These are phyloP conservation scores for Stipa capillata DNA, from an alignment of 176 grass and related monocot species.

Conservation along the genomic window DNA sequence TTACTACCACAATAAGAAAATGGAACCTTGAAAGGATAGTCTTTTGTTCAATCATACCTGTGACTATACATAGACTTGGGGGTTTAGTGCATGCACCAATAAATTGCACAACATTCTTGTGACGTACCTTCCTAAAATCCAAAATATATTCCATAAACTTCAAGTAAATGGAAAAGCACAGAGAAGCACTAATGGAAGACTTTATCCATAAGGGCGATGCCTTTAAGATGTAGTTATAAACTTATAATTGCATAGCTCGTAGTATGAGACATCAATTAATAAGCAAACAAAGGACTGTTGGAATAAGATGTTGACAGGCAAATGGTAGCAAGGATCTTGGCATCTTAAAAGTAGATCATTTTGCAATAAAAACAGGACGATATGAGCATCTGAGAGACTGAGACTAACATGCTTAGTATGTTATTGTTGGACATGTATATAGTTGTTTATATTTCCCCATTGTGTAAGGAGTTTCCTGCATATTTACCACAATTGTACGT, in stretches of 20 bases:
- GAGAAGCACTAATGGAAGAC: not conserved
- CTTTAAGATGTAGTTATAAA: not conserved
- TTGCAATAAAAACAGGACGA: not conserved
- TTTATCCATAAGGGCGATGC: not conserved
- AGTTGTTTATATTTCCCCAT: too few relatives aligned
- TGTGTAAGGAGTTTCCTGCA: too few relatives aligned
- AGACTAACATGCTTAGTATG: not conserved
- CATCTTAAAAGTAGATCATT: not conserved
- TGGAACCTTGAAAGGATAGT: not conserved
- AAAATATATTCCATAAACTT: conserved; percentile 21
- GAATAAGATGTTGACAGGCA: not conserved
- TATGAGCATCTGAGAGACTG: not conserved
- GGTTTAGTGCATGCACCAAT: conserved; percentile 93
- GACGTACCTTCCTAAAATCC: conserved; percentile 77
- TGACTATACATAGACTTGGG: conserved; percentile 84
- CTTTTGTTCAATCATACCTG: conserved; percentile 55
- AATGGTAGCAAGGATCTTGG: not conserved
- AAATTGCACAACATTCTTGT: conserved; percentile 98
- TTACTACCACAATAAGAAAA: not conserved
- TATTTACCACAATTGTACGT: too few relatives aligned
- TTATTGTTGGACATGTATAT: too few relatives aligned
- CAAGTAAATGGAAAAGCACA: not conserved
- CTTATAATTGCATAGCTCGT: not conserved
- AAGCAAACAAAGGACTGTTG: not conserved
- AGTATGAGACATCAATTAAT: not conserved